phyloP scores from a whole-genome alignment of 768 basidiomycete species.

The Dioszegia crocea region DNA sequence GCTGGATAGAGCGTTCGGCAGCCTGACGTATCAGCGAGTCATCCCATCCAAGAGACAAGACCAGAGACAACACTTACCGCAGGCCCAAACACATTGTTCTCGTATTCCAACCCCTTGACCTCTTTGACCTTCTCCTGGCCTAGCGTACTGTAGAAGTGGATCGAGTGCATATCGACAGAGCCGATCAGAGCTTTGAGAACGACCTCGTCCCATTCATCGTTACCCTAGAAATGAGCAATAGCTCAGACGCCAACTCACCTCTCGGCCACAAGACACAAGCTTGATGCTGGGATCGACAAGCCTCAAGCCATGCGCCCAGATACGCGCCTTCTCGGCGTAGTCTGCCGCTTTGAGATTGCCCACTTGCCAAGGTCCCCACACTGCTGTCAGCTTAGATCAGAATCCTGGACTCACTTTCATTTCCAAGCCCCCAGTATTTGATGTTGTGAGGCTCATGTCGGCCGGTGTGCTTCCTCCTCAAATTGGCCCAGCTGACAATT shows the following conservation, averaged over 20 bases:
- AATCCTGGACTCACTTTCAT: conserved; percentile 53
- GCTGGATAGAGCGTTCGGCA: conserved; percentile 53
- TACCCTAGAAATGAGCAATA: conserved; percentile 4
- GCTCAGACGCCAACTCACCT: conserved; percentile 16
- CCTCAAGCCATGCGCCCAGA: conserved; percentile 62
- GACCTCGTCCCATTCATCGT: conserved; percentile 6
- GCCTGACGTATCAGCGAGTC: conserved; percentile 6
- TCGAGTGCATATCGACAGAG: conserved; percentile 54
- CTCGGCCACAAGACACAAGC: conserved; percentile 58
- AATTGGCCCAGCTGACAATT: conserved; percentile 57
- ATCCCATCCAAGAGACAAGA: background rate
- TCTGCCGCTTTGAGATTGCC: conserved; percentile 59
- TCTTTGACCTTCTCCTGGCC: conserved; percentile 33
- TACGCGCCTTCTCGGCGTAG: conserved; percentile 59
- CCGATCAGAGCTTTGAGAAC: conserved; percentile 2
- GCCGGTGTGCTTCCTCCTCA: conserved; percentile 59
- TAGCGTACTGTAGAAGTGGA: conserved; percentile 49
- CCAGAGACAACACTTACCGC: conserved; percentile 46
- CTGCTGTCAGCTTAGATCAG: conserved; percentile 13
- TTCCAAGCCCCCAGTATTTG: conserved; percentile 54
- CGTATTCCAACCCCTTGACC: conserved; percentile 47
- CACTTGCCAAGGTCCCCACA: conserved; percentile 53
- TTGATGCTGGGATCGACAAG: conserved; percentile 60
- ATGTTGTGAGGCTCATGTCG: conserved; percentile 59
- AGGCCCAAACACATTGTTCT: conserved; percentile 58